These are phyloP conservation scores for Aquilaria yunnanensis DNA, from an alignment of 345 rosid species.

Conservation along the genomic window DNA sequence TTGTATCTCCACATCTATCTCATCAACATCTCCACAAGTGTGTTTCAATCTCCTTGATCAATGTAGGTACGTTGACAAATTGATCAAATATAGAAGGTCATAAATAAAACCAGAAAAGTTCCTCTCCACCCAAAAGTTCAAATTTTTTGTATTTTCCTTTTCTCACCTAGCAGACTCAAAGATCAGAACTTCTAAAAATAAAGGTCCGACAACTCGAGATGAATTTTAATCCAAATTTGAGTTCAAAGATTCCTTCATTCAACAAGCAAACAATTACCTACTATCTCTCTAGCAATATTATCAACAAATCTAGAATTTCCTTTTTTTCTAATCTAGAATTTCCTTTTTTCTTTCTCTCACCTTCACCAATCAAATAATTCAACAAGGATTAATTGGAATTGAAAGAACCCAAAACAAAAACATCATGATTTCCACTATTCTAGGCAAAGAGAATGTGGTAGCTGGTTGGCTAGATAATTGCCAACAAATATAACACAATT, in stretches of 20 bases:
- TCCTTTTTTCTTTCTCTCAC: neutral
- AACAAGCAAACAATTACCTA: neutral
- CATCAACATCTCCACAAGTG: neutral
- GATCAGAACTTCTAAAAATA: constrained; percentile 24
- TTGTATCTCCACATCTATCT: constrained; percentile 3
- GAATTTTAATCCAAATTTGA: neutral
- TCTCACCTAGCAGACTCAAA: constrained; percentile 13
- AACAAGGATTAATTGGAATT: neutral
- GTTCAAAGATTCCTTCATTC: neutral
- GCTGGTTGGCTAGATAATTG: constrained; percentile 9
- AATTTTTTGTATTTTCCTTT: neutral
- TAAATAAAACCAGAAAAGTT: neutral
- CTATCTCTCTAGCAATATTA: constrained; percentile 10
- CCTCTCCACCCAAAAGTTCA: neutral
- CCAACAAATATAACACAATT: constrained; percentile 6
- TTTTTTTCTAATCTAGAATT: too few relatives aligned
- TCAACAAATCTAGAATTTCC: neutral
- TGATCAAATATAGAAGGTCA: neutral
- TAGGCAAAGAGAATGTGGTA: neutral
- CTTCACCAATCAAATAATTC: neutral
- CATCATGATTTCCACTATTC: constrained; percentile 7
- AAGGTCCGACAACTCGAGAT: neutral
- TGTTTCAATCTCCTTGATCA: constrained; percentile 11
- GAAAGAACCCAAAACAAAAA: neutral
- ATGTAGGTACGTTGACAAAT: constrained; percentile 20